phyloP scores from a whole-genome alignment of 75 land plant genomes.

The Selaginella moellendorffii region DNA sequence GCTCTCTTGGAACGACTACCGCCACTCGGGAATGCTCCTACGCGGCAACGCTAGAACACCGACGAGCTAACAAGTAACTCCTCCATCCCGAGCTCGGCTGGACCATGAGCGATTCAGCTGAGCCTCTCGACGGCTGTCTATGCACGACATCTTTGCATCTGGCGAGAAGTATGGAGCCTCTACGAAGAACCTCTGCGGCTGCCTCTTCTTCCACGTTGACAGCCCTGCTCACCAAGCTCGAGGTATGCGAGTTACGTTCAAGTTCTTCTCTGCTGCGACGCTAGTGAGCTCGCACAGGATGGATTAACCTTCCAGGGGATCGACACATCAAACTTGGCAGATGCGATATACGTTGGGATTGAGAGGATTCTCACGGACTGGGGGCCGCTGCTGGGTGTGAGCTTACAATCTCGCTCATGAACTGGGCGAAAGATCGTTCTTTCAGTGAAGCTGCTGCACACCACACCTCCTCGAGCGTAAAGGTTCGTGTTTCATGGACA shows the following conservation, averaged over 20 bases:
- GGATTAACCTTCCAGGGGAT: background rate
- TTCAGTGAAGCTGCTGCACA: too few species aligned
- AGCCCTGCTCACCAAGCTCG: background rate
- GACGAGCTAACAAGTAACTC: slow-evolving; percentile 2
- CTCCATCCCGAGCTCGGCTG: slow-evolving; percentile 5
- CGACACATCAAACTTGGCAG: slow-evolving; percentile 8
- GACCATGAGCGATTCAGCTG: background rate
- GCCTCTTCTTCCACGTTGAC: background rate
- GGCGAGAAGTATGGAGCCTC: background rate
- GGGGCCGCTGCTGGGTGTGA: background rate
- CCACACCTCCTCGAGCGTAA: too few species aligned
- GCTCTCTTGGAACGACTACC: background rate
- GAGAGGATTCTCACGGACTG: background rate
- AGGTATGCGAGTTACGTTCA: background rate
- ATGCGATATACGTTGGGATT: background rate
- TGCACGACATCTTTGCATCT: too few species aligned
- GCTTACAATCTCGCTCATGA: background rate
- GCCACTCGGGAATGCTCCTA: slow-evolving; percentile 1
- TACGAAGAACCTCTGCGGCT: background rate
- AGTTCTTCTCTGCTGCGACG: slow-evolving; percentile 1
- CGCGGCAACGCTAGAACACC: background rate
- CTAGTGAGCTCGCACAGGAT: background rate
- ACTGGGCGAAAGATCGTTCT: slow-evolving; percentile 5
- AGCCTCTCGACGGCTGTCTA: slow-evolving; percentile 5
- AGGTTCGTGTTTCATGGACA: too few species aligned